Conservation (phyloP, 352 stramenopile genomes). For the Globisporangium nunn region DNA sequence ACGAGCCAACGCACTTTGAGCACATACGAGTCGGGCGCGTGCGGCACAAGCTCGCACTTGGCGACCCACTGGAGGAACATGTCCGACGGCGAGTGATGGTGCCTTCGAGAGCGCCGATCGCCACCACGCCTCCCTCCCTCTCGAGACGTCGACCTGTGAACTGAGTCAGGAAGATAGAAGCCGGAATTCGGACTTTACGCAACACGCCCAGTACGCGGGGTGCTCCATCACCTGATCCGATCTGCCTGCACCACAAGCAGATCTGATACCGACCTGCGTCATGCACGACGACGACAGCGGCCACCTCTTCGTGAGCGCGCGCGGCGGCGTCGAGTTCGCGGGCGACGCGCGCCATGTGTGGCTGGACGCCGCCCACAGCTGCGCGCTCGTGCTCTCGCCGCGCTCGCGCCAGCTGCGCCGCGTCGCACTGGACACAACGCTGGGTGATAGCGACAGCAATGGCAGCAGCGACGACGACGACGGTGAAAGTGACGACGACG, state of each 20-base stretch:
- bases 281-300: conserved; percentile 33
- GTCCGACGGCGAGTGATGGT: background rate
- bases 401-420: conserved; percentile 27
- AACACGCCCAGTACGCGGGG: no score
- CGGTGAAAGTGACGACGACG: no score
- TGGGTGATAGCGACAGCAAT: background rate
- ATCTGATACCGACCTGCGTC: background rate
- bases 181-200: background rate
- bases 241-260: no score
- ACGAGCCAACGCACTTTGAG: conserved; percentile 42
- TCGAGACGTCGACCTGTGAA: no score
- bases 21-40: conserved; percentile 61
- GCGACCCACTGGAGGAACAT: conserved; percentile 87
- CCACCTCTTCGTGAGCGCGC: conserved; percentile 51
- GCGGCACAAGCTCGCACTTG: conserved; percentile 82
- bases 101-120: no score
- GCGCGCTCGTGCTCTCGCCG: conserved; percentile 39
- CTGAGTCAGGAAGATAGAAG: no score
- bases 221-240: no score
- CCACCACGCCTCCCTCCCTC: background rate
- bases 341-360: conserved; percentile 27
- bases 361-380: conserved; percentile 51
- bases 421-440: conserved; percentile 31
- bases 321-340: conserved; percentile 35
- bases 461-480: conserved; percentile 9